phyloP scores from a whole-genome alignment of 331 rosid genomes.

The Stylosanthes scabra region DNA sequence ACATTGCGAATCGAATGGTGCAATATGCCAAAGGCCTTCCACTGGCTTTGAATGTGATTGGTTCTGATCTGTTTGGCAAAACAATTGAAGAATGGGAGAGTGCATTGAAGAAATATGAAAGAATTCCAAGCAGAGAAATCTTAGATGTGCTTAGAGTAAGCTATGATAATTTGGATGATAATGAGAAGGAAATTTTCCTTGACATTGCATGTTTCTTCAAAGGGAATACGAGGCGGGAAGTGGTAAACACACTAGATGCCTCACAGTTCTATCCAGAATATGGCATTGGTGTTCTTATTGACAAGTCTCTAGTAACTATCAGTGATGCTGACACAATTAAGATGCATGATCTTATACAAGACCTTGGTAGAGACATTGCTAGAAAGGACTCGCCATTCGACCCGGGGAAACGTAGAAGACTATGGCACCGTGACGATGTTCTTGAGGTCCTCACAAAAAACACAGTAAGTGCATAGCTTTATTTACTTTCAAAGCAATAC shows the following conservation, averaged over 20 bases:
- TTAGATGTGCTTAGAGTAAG: conserved; percentile 45
- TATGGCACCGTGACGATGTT: conserved; percentile 50
- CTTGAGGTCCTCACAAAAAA: conserved; percentile 31
- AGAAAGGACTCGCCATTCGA: conserved; percentile 35
- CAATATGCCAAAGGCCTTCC: conserved; percentile 53
- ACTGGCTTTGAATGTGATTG: conserved; percentile 49
- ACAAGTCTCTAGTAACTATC: conserved; percentile 48
- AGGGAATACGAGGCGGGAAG: conserved; percentile 29
- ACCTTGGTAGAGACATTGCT: conserved; percentile 51
- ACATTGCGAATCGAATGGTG: conserved; percentile 25
- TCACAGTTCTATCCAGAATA: conserved; percentile 25
- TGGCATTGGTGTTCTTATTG: conserved; percentile 44
- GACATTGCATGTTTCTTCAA: conserved; percentile 63
- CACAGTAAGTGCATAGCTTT: conserved; percentile 35
- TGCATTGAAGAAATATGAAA: conserved; percentile 45
- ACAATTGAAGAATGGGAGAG: conserved; percentile 42
- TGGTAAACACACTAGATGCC: conserved; percentile 31
- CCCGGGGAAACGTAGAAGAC: conserved; percentile 49
- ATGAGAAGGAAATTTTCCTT: conserved; percentile 54
- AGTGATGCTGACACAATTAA: conserved; percentile 11
- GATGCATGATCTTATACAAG: conserved; percentile 57
- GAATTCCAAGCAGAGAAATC: conserved; percentile 38
- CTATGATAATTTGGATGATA: conserved; percentile 42
- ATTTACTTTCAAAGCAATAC: not conserved
- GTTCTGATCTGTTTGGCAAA: conserved; percentile 50